phyloP scores from a whole-genome alignment of 208 protist species.

The Trypanosoma platydactyli region DNA sequence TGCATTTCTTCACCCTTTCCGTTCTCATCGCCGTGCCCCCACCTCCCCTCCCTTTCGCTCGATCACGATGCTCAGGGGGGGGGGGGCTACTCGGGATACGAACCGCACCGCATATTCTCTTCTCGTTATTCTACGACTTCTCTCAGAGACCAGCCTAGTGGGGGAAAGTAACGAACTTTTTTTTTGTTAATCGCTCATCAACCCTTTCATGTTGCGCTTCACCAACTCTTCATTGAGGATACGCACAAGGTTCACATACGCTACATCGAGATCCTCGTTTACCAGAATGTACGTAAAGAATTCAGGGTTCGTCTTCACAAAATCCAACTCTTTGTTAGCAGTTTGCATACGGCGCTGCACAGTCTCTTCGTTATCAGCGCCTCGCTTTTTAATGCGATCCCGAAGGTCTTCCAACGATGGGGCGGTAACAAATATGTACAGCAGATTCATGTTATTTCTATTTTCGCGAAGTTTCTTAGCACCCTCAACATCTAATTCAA shows the following conservation, averaged over 20 bases:
- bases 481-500: slow-evolving; percentile 94
- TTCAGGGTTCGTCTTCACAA: slow-evolving; percentile 56
- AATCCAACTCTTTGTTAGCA: slow-evolving; percentile 72
- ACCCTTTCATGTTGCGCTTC: slow-evolving; percentile 46
- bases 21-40: not conserved
- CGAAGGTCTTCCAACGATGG: slow-evolving; percentile 72
- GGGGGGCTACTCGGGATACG: no score
- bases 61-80: no score
- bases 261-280: slow-evolving; percentile 73
- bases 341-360: slow-evolving; percentile 76
- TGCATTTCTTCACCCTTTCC: slow-evolving; percentile 3
- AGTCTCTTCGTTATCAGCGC: slow-evolving; percentile 73
- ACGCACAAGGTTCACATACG: slow-evolving; percentile 58
- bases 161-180: not conserved
- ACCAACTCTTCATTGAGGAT: slow-evolving; percentile 55
- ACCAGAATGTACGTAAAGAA: slow-evolving; percentile 76
- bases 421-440: slow-evolving; percentile 81
- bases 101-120: no score
- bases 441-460: slow-evolving; percentile 39
- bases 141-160: no score
- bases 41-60: not conserved
- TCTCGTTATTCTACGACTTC: no score
- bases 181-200: not conserved
- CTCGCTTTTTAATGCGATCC: slow-evolving; percentile 73
- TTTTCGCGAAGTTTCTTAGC: slow-evolving; percentile 62